These are phyloP conservation scores for Scheffersomyces amazonensis DNA, from an alignment of 805 yeast species.

Conservation along the genomic window DNA sequence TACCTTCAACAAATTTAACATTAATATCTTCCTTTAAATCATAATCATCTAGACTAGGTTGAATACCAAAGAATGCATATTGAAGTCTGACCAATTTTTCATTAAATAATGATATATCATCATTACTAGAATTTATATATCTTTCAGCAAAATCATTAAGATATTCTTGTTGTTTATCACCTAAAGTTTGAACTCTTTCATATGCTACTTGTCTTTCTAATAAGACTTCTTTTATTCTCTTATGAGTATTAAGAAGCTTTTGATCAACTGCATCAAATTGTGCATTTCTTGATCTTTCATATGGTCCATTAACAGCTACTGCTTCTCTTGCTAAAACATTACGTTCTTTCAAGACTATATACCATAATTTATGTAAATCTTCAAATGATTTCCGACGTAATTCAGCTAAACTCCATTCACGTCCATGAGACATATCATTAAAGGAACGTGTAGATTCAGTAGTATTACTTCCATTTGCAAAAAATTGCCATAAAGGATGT, in stretches of 20 bases:
- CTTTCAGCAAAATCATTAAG: conserved; percentile 54
- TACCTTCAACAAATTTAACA: conserved; percentile 56
- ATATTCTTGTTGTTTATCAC: conserved; percentile 43
- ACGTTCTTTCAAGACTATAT: conserved; percentile 76
- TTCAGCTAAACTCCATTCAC: conserved; percentile 87
- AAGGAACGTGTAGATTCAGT: conserved; percentile 54
- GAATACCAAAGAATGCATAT: conserved; percentile 80
- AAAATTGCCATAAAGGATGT: conserved; percentile 96
- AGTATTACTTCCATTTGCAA: conserved; percentile 50
- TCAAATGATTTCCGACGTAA: conserved; percentile 88
- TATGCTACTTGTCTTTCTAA: conserved; percentile 80
- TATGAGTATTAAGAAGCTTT: conserved; percentile 34
- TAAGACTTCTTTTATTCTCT: conserved; percentile 77
- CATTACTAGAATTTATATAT: conserved; percentile 52
- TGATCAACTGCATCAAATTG: conserved; percentile 20
- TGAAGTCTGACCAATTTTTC: conserved; percentile 77
- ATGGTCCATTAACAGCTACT: conserved; percentile 46
- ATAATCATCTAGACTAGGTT: conserved; percentile 56
- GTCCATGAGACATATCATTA: conserved; percentile 53
- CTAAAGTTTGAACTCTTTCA: conserved; percentile 53
- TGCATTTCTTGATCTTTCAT: conserved; percentile 4
- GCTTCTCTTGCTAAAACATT: conserved; percentile 76
- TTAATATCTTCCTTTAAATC: conserved; percentile 55
- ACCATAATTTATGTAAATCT: conserved; percentile 91
- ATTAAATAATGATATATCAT: conserved; percentile 56